Percentiles rank a stretch among this genome's conserved stretches.
These are phyloP conservation scores for Populus deltoides DNA, from an alignment of 345 rosid genomes.

Conservation along the genomic window DNA sequence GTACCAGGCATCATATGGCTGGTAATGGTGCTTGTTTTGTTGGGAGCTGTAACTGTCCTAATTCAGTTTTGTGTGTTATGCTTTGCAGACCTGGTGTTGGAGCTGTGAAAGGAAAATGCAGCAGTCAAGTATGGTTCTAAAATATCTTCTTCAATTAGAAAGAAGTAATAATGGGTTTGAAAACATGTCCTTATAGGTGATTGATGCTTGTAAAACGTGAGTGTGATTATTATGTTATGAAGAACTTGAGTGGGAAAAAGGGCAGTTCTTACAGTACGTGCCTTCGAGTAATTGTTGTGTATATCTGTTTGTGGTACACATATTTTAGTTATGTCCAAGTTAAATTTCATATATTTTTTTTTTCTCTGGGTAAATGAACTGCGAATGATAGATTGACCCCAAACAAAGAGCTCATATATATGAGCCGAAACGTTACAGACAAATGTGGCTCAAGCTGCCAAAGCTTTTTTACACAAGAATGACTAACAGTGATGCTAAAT, in stretches of 20 bases:
- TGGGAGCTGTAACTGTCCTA: background rate
- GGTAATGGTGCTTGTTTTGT: background rate
- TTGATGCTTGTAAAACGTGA: conserved; percentile 18
- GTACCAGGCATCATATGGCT: background rate
- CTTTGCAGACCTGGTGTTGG: conserved; percentile 65
- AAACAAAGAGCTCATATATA: background rate
- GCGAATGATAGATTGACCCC: background rate
- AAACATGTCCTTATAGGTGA: background rate
- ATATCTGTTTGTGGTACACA: background rate
- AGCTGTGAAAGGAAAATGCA: conserved; percentile 47
- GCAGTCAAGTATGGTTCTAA: conserved; percentile 10
- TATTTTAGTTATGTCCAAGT: background rate
- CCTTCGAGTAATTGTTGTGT: conserved; percentile 12
- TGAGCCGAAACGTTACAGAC: background rate
- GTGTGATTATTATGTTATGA: conserved; percentile 18
- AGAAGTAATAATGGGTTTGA: conserved; percentile 15
- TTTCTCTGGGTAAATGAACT: background rate
- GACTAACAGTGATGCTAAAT: background rate
- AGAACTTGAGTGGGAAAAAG: conserved; percentile 21
- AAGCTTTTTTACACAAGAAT: background rate
- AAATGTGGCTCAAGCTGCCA: background rate
- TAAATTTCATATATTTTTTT: no score
- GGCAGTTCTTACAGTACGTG: conserved; percentile 24
- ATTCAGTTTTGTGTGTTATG: conserved; percentile 15
- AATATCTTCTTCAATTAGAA: conserved; percentile 1